Percentiles rank a stretch among this genome's conserved stretches.
Conservation (phyloP, 257 asterid species). For the Petunia secreta region DNA sequence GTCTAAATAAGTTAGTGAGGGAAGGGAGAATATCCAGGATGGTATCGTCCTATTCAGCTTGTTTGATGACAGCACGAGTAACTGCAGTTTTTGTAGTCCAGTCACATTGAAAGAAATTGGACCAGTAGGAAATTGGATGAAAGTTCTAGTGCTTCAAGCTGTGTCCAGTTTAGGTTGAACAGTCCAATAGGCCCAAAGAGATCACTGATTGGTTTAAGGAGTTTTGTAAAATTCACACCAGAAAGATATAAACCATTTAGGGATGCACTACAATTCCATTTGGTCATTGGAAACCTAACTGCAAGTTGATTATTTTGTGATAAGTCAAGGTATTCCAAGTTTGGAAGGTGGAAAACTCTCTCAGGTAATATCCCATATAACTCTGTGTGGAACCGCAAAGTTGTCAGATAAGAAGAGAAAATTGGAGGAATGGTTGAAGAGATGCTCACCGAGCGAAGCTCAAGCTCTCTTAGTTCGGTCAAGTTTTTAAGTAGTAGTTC, state of each 20-base stretch:
- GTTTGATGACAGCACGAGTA: not conserved
- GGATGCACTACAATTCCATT: slow-evolving; percentile 32
- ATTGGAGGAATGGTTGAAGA: slow-evolving; percentile 33
- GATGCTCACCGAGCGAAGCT: not conserved
- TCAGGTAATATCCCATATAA: slow-evolving; percentile 29
- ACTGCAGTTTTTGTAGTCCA: not conserved
- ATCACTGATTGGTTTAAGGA: slow-evolving; percentile 30
- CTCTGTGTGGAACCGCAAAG: slow-evolving; percentile 24
- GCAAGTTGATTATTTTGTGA: slow-evolving; percentile 14
- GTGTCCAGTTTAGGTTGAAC: not conserved
- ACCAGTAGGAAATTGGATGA: not conserved
- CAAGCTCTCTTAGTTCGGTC: slow-evolving; percentile 26
- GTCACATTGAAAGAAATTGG: not conserved
- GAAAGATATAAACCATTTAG: slow-evolving; percentile 20
- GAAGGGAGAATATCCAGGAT: not conserved
- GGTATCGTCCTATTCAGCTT: not conserved
- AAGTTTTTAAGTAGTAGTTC: slow-evolving; percentile 34
- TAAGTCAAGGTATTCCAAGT: slow-evolving; percentile 25
- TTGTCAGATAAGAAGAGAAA: slow-evolving; percentile 28
- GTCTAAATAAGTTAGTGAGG: not conserved
- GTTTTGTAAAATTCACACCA: slow-evolving; percentile 14
- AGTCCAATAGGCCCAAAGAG: slow-evolving; percentile 21
- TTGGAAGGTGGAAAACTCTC: slow-evolving; percentile 27
- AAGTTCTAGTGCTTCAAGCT: not conserved
- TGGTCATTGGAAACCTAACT: slow-evolving; percentile 18